Evolutionary conservation across 352 stramenopile genomes (phyloP).

Genomic region (Pythium aristosporum): DNA sequence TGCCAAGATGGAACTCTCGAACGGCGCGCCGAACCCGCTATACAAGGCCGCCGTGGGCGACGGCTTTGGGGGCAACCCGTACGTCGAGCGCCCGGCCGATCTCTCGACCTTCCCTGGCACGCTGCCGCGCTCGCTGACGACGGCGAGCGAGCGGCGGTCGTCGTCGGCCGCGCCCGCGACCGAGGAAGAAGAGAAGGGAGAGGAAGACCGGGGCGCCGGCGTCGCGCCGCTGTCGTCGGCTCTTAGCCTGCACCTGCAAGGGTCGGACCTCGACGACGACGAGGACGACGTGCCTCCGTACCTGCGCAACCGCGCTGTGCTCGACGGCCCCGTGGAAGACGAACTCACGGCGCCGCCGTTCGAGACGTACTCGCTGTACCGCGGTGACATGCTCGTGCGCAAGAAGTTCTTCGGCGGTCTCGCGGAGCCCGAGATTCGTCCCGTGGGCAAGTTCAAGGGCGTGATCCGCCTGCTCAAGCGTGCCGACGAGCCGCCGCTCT

Average conservation of each 20-base stretch:
- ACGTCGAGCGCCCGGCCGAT: constrained; percentile 59
- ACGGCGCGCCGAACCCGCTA: constrained; percentile 58
- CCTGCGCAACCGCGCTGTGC: constrained; percentile 52
- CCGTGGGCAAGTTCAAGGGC: constrained; percentile 89
- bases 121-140: constrained; percentile 20
- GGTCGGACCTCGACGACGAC: constrained; percentile 37
- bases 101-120: constrained; percentile 57
- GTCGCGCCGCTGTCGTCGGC: constrained; percentile 3
- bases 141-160: not conserved
- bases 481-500: constrained; percentile 63
- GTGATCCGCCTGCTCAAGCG: constrained; percentile 80
- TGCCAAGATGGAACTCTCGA: constrained; percentile 70
- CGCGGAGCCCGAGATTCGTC: constrained; percentile 36
- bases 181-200: constrained; percentile 16
- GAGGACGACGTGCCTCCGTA: constrained; percentile 71
- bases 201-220: constrained; percentile 17
- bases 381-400: constrained; percentile 43
- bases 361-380: constrained; percentile 76
- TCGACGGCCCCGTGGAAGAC: constrained; percentile 63
- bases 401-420: constrained; percentile 36
- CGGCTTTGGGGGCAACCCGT: constrained; percentile 49
- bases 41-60: constrained; percentile 44
- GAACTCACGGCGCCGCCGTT: constrained; percentile 71
- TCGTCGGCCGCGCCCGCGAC: not conserved
- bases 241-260: constrained; percentile 20